Conservation (phyloP, 2,329 filamentous ascomycete species). For the Mycosphaerella arachidis region DNA sequence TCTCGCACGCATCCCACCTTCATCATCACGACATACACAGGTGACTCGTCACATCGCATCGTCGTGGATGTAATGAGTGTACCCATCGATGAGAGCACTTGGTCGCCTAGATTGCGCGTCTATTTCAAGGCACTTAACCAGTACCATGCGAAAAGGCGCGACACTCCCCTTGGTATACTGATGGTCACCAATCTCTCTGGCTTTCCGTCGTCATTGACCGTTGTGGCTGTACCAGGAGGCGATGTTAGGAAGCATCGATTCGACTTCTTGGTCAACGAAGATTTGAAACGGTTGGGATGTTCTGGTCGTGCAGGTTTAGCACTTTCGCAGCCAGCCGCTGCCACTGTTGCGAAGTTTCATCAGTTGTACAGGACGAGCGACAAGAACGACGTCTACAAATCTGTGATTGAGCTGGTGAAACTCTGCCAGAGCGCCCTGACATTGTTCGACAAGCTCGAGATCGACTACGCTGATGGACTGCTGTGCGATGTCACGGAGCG, state of each 20-base stretch:
- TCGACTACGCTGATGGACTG: constrained; percentile 84
- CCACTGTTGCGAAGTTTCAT: constrained; percentile 85
- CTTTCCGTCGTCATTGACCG: constrained; percentile 85
- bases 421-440: constrained; percentile 85
- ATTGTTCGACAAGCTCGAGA: constrained; percentile 80
- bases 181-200: constrained; percentile 93
- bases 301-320: constrained; percentile 84
- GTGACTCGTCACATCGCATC: constrained; percentile 74
- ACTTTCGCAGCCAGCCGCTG: constrained; percentile 69
- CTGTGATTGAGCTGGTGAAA: constrained; percentile 84
- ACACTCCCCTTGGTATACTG: constrained; percentile 75
- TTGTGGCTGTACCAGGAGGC: constrained; percentile 85
- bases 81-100: constrained; percentile 70
- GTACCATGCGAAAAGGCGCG: constrained; percentile 76
- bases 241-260: constrained; percentile 75
- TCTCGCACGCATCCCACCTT: constrained; percentile 86
- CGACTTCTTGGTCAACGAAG: constrained; percentile 88
- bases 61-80: constrained; percentile 75
- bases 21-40: constrained; percentile 88
- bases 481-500: constrained; percentile 90
- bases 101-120: constrained; percentile 72
- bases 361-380: constrained; percentile 87
- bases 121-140: constrained; percentile 85
- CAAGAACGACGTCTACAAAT: constrained; percentile 68
- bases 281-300: constrained; percentile 87